Percentiles rank a stretch among this genome's conserved stretches.
phyloP scores from a whole-genome alignment of 225 moss, liverwort and hornwort species.

The Bryoerythrophyllum caledonicum region DNA sequence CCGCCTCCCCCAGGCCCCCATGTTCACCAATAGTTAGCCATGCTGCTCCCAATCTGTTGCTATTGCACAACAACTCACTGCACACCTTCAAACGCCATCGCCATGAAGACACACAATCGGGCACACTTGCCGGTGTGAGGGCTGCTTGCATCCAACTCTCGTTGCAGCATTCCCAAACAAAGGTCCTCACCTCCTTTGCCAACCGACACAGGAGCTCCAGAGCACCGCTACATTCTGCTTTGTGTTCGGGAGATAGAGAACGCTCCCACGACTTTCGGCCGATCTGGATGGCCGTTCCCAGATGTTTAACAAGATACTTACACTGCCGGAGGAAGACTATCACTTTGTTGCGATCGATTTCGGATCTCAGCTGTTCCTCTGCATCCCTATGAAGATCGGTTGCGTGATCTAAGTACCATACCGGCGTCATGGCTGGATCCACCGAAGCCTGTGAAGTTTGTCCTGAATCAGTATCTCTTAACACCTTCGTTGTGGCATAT shows the following conservation, averaged over 20 bases:
- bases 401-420: too few relatives aligned
- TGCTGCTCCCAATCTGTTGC: constrained; percentile 13
- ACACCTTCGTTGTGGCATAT: too few relatives aligned
- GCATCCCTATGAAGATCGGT: background rate
- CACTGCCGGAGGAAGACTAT: background rate
- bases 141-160: constrained; percentile 10
- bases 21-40: background rate
- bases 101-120: background rate
- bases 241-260: background rate
- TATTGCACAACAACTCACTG: background rate
- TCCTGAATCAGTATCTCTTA: too few relatives aligned
- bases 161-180: constrained; percentile 8
- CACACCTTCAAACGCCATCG: background rate
- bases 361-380: background rate
- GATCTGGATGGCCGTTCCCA: background rate
- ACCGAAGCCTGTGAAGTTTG: too few relatives aligned
- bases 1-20: background rate
- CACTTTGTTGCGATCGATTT: background rate
- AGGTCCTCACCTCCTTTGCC: background rate
- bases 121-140: background rate
- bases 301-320: background rate
- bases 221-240: background rate
- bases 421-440: too few relatives aligned
- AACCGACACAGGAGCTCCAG: background rate
- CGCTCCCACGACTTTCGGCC: background rate